A percentile compares a stretch with the other conserved stretches of the same genome.
Evolutionary conservation across 306 rosid species (phyloP).

Genomic region (Echinosophora koreensis): DNA sequence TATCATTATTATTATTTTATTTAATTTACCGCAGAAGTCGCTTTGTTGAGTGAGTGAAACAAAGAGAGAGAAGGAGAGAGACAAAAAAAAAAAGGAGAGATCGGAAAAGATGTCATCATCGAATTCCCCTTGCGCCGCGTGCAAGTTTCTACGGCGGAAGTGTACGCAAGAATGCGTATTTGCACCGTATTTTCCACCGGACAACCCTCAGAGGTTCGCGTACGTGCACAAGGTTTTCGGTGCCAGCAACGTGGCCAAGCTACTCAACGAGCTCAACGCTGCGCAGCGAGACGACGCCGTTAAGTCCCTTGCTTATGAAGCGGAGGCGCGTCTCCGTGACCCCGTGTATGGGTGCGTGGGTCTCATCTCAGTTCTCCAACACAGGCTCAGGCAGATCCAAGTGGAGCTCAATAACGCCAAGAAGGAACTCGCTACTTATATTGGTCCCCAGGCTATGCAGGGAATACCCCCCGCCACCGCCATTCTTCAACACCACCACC

Average conservation of each 20-base stretch:
- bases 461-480: conserved; percentile 47
- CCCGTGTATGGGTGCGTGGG: conserved; percentile 97
- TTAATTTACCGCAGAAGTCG: conserved; percentile 42
- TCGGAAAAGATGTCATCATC: conserved; percentile 56
- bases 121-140: conserved; percentile 94
- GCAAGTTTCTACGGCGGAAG: conserved; percentile 78
- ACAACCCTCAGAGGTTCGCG: conserved; percentile 82
- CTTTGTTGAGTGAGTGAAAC: conserved; percentile 35
- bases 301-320: conserved; percentile 87
- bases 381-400: conserved; percentile 65
- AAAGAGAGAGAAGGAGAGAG: not conserved
- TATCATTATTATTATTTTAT: not conserved
- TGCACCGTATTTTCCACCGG: conserved; percentile 97
- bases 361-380: conserved; percentile 86
- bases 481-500: conserved; percentile 48
- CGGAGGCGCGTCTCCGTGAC: conserved; percentile 85
- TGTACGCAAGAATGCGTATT: conserved; percentile 95
- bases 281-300: conserved; percentile 88
- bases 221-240: conserved; percentile 92
- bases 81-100: not conserved
- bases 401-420: conserved; percentile 68
- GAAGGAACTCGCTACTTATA: conserved; percentile 75
- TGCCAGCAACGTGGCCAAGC: conserved; percentile 89
- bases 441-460: conserved; percentile 76
- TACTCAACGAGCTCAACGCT: conserved; percentile 76